Base-by-base conservation (phyloP, 106 monocot species). In the Allium fistulosum region DNA sequence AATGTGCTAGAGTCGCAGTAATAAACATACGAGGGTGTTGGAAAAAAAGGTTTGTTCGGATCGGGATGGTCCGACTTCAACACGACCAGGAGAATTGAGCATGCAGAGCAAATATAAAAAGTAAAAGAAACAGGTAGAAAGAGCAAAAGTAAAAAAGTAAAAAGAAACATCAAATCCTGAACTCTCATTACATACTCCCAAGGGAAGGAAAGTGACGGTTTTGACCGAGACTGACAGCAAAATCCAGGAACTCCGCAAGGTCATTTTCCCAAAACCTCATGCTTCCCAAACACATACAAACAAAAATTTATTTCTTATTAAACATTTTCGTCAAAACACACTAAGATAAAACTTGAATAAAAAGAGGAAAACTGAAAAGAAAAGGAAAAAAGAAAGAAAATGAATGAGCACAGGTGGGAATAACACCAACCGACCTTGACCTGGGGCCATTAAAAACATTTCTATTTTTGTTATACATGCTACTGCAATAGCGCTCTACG, bases 211-310 rank as follows among this genome's bases (percentile, higher is more conserved):
- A 59, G 22, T 59, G 59, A 26, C 59, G 17, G 59, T 59, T 59
- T 59, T 59, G 59, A 59, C 59, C 59, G n/a, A 59, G 61, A 61
- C 61, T 61, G 61, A 61, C 63, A 64, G 47, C 15, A 17, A 50
- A 17, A 17, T 18, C 65, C 65, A 50, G 65, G 51, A 64, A 65
- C 49, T 50, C 49, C 49, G 65, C 46, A 50, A 9, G 18, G 51
- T 0, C 46, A 17, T 49, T 27, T 27, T 50, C 65, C 17, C 65
- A 17, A n/a, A 49, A 65, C 65, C 65, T 50, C 49, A 65, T 65
- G 17, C 65, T 47, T 62, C 9, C 65, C 65, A 65, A 65, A 18
- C 63, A 48, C 46, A 64, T 47, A 46, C 46, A 15, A 7, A 46
- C 46, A 64, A 64, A 64, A 26, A 27, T 2, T 7, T 10, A 26